These are phyloP conservation scores for Isatis lusitanica DNA, from an alignment of 441 rosid species.

Conservation along the genomic window DNA sequence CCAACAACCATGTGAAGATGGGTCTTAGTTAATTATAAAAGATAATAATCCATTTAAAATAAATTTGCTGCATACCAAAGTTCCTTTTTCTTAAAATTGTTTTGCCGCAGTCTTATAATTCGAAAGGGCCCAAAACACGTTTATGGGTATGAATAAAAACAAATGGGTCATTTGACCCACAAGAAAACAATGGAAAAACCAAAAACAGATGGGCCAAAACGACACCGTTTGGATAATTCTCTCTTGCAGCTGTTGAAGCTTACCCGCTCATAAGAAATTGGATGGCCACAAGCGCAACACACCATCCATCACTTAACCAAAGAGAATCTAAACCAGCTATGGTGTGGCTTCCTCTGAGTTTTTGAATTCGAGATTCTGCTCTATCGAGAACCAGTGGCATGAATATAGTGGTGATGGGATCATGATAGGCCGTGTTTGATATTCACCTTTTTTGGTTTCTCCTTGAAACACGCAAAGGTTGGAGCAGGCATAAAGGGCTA, in stretches of 20 bases:
- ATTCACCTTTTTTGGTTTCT: not conserved
- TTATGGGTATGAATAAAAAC: not conserved
- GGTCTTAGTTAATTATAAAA: too few relatives aligned
- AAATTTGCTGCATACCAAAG: not conserved
- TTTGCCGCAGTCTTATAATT: not conserved
- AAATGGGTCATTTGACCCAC: not conserved
- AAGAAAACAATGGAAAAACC: too few relatives aligned
- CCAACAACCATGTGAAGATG: too few relatives aligned
- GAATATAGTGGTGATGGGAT: not conserved
- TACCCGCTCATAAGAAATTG: conserved; percentile 33
- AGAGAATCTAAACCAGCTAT: not conserved
- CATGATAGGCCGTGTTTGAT: conserved; percentile 4
- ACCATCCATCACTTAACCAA: conserved; percentile 20
- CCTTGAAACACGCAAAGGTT: conserved; percentile 6
- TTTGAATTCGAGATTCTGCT: conserved; percentile 1
- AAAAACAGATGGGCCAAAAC: not conserved
- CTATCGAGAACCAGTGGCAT: not conserved
- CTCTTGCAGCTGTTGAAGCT: conserved; percentile 1
- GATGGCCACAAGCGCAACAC: conserved; percentile 43
- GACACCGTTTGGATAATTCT: not conserved
- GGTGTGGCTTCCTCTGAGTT: not conserved
- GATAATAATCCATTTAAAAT: not conserved
- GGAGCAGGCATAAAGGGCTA: not conserved
- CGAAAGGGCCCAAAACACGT: not conserved
- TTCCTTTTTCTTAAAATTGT: too few relatives aligned